These are phyloP conservation scores for Aegilops umbellulata DNA, from an alignment of 176 grass and related monocot genomes.

Conservation along the genomic window DNA sequence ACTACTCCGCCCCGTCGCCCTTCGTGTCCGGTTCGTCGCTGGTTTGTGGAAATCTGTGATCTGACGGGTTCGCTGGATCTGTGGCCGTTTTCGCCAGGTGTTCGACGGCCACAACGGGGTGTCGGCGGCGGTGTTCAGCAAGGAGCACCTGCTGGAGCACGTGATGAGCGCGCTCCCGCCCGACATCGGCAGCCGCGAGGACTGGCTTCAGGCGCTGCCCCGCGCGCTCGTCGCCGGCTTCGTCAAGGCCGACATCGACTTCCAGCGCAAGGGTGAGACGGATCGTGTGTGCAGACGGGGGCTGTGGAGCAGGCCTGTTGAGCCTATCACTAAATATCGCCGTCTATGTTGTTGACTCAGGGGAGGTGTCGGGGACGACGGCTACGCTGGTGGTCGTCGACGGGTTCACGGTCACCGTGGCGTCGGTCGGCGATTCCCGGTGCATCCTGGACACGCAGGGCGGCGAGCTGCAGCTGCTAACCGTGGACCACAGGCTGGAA, in stretches of 20 bases:
- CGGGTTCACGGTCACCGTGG: conserved; percentile 77
- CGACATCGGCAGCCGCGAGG: conserved; percentile 65
- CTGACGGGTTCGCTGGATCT: conserved; percentile 36
- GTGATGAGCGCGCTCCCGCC: conserved; percentile 86
- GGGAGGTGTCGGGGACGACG: conserved; percentile 90
- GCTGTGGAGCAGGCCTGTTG: neutral
- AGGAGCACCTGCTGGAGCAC: conserved; percentile 85
- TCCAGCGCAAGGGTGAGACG: conserved; percentile 74
- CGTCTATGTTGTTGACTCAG: conserved; percentile 7
- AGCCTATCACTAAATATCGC: neutral
- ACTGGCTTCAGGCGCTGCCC: conserved; percentile 83
- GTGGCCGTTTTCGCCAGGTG: conserved; percentile 40
- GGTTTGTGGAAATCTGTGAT: conserved; percentile 10
- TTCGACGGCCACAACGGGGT: conserved; percentile 97
- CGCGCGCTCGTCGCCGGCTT: conserved; percentile 90
- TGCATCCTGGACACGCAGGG: conserved; percentile 85
- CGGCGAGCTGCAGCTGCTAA: conserved; percentile 65
- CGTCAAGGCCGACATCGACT: conserved; percentile 91
- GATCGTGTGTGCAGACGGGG: neutral
- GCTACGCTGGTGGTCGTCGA: conserved; percentile 84
- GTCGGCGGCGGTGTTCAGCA: conserved; percentile 81
- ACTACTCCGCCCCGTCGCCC: neutral
- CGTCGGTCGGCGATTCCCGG: conserved; percentile 86
- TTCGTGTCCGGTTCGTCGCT: neutral
- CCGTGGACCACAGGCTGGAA: conserved; percentile 88